These are phyloP conservation scores for Zopfia rhizophila DNA, from an alignment of 2,329 filamentous ascomycete species.

Conservation along the genomic window DNA sequence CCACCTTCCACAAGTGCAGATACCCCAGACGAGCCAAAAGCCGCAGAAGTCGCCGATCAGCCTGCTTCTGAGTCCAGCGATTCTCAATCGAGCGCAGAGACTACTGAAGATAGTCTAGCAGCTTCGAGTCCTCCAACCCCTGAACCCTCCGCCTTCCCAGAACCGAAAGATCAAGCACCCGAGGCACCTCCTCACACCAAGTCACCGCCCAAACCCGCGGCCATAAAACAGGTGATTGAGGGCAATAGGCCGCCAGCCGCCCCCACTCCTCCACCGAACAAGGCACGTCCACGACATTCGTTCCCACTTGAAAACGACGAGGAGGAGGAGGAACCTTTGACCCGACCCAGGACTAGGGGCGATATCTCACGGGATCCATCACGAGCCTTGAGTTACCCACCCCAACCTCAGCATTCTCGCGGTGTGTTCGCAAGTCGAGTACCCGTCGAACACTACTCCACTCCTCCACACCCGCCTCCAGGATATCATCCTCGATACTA, in stretches of 20 bases:
- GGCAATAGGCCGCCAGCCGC: slow-evolving; percentile 44
- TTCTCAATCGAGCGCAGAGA: too few relatives aligned
- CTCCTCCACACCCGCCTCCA: slow-evolving; percentile 74
- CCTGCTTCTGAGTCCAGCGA: too few relatives aligned
- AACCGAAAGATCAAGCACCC: slow-evolving; percentile 30
- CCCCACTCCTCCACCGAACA: slow-evolving; percentile 43
- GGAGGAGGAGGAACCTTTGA: slow-evolving; percentile 44
- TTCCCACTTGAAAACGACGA: slow-evolving; percentile 41
- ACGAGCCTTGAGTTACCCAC: slow-evolving; percentile 32
- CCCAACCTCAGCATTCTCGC: slow-evolving; percentile 37
- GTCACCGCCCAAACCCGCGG: slow-evolving; percentile 40
- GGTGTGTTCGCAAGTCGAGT: slow-evolving; percentile 48
- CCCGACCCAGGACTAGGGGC: slow-evolving; percentile 43
- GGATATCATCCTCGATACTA: slow-evolving; percentile 51
- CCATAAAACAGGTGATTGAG: slow-evolving; percentile 34
- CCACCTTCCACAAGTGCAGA: slow-evolving; percentile 1
- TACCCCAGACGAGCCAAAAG: slow-evolving; percentile 7
- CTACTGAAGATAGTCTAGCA: too few relatives aligned
- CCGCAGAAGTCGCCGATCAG: slow-evolving; percentile 26
- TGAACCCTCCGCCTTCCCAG: too few relatives aligned
- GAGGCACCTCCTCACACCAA: slow-evolving; percentile 26
- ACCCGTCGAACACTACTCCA: slow-evolving; percentile 52
- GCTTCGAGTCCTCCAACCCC: too few relatives aligned
- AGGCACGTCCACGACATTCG: slow-evolving; percentile 39
- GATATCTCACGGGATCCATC: slow-evolving; percentile 40